Percentiles rank a stretch among this genome's conserved stretches.
phyloP scores from a whole-genome alignment of 345 rosid genomes.

The Pugionium cornutum region DNA sequence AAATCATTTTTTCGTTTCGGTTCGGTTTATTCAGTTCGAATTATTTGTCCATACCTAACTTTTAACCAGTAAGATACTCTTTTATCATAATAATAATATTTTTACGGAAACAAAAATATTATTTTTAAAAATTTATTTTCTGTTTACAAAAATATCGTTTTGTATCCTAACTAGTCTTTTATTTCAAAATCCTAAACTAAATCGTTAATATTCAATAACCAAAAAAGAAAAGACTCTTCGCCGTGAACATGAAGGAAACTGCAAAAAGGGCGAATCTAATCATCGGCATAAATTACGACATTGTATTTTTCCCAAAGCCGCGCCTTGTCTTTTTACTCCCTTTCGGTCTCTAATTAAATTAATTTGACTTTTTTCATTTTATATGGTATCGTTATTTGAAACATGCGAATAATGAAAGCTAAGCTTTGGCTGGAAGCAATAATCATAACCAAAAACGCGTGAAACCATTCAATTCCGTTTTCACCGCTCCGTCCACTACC shows the following conservation, averaged over 20 bases:
- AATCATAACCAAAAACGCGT: slow-evolving; percentile 53
- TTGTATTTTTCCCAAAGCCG: neutral
- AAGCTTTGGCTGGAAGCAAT: slow-evolving; percentile 51
- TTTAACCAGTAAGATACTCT: neutral
- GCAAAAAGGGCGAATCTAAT: slow-evolving; percentile 17
- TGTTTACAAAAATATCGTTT: no score
- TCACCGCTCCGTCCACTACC: slow-evolving; percentile 30
- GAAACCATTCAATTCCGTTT: slow-evolving; percentile 30
- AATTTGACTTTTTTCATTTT: slow-evolving; percentile 22
- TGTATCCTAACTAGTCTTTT: no score
- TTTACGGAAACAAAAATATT: no score
- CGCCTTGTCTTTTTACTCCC: slow-evolving; percentile 21
- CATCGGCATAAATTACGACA: slow-evolving; percentile 30
- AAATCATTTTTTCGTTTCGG: no score
- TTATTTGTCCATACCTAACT: no score
- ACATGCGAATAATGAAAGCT: slow-evolving; percentile 37
- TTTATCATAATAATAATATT: neutral
- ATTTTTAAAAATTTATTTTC: no score
- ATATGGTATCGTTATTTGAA: slow-evolving; percentile 13
- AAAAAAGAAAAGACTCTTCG: neutral
- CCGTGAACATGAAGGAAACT: slow-evolving; percentile 28
- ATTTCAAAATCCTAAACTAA: neutral
- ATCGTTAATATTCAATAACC: no score
- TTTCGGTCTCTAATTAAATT: neutral
- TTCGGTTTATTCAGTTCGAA: no score